These are phyloP conservation scores for Wickerhamiella shivajii DNA, from an alignment of 805 yeast genomes.

Conservation along the genomic window DNA sequence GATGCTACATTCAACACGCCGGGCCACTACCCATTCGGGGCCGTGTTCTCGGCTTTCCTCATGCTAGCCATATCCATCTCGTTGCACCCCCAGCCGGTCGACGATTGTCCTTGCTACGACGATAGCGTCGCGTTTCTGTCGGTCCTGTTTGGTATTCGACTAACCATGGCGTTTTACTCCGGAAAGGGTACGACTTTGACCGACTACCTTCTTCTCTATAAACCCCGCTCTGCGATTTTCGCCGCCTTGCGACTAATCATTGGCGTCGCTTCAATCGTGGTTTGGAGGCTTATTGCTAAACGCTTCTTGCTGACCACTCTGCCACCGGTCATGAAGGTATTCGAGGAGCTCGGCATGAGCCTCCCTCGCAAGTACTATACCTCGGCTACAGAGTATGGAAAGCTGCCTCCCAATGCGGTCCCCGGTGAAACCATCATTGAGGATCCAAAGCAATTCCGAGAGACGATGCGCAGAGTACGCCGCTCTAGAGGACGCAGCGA, in stretches of 20 bases:
- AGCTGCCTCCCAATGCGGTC: constrained; percentile 20
- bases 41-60: constrained; percentile 2
- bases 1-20: constrained; percentile 24
- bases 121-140: constrained; percentile 90
- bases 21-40: constrained; percentile 3
- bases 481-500: constrained; percentile 22
- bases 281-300: constrained; percentile 67
- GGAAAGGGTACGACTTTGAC: neutral
- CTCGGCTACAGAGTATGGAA: constrained; percentile 26
- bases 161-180: constrained; percentile 36
- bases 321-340: constrained; percentile 40
- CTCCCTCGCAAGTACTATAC: constrained; percentile 29
- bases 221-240: no score
- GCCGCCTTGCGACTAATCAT: constrained; percentile 33
- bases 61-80: constrained; percentile 32
- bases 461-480: constrained; percentile 19
- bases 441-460: constrained; percentile 22
- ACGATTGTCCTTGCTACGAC: constrained; percentile 91
- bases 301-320: constrained; percentile 43
- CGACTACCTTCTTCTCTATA: no score
- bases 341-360: constrained; percentile 25
- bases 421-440: constrained; percentile 24
- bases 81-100: constrained; percentile 71
- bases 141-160: constrained; percentile 64
- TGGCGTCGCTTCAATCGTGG: constrained; percentile 47